Evolutionary conservation across 495 filamentous ascomycete genomes (phyloP).

Genomic region (Cercophora sp.): DNA sequence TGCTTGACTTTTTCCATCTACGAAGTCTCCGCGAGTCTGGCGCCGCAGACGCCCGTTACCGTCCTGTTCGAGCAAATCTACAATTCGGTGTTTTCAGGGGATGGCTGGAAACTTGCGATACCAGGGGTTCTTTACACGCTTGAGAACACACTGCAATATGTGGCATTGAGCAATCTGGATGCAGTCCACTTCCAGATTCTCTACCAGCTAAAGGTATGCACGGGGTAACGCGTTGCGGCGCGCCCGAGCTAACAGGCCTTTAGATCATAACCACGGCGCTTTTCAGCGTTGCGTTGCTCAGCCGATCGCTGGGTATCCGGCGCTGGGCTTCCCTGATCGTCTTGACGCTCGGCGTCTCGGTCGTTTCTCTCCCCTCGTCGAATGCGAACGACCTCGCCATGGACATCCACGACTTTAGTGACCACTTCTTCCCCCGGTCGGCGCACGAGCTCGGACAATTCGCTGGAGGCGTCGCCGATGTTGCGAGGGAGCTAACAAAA

Average conservation of each 20-base stretch:
- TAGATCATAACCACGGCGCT: conserved; percentile 80
- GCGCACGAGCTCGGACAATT: conserved; percentile 57
- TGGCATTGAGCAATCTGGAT: conserved; percentile 85
- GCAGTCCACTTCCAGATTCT: conserved; percentile 90
- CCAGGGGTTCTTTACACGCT: conserved; percentile 85
- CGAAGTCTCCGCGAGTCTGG: conserved; percentile 72
- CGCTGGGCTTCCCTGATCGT: conserved; percentile 79
- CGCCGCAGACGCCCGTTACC: conserved; percentile 71
- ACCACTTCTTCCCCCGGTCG: conserved; percentile 70
- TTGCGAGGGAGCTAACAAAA: conserved; percentile 47
- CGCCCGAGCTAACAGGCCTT: not conserved
- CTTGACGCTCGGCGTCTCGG: conserved; percentile 77
- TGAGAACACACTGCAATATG: conserved; percentile 87
- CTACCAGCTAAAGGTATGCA: conserved; percentile 71
- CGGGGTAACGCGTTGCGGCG: not conserved
- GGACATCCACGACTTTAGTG: conserved; percentile 50
- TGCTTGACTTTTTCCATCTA: conserved; percentile 82
- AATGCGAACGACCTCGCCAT: conserved; percentile 41
- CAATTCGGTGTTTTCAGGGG: conserved; percentile 77
- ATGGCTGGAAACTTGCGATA: conserved; percentile 93
- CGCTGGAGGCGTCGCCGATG: conserved; percentile 38
- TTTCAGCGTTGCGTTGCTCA: conserved; percentile 77
- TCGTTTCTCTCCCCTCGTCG: conserved; percentile 73
- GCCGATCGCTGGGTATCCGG: conserved; percentile 59
- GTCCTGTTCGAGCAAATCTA: conserved; percentile 77